These are phyloP conservation scores for Sarocladium oryzae DNA, from an alignment of 2,329 filamentous ascomycete genomes.

Conservation along the genomic window DNA sequence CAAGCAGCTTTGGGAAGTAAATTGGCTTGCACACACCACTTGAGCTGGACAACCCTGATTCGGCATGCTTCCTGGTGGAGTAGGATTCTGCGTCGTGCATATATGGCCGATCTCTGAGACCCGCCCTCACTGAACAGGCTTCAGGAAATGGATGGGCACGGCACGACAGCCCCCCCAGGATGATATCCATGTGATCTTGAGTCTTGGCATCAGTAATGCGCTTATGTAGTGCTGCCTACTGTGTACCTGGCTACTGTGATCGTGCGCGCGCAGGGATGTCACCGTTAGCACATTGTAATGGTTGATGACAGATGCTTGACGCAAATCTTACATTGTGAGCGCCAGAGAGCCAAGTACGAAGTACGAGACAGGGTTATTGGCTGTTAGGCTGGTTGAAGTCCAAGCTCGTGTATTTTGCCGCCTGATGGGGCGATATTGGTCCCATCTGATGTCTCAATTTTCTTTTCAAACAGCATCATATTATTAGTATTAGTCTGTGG, in stretches of 20 bases:
- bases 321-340: neutral
- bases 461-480: neutral
- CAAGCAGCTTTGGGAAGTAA: neutral
- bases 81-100: neutral
- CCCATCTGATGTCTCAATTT: neutral
- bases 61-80: neutral
- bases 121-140: neutral
- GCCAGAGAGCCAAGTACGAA: neutral
- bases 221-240: neutral
- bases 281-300: neutral
- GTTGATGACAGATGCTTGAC: neutral
- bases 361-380: neutral
- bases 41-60: neutral
- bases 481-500: neutral
- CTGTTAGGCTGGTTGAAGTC: neutral
- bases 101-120: slow-evolving; percentile 6
- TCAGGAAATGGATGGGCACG: neutral
- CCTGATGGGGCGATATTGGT: neutral
- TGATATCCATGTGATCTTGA: neutral
- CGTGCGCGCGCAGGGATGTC: neutral
- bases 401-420: neutral
- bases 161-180: neutral
- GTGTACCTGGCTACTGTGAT: neutral
- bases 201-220: slow-evolving; percentile 5
- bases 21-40: neutral